These are phyloP conservation scores for Arbutus unedo DNA, from an alignment of 148 eudicot species.

Conservation along the genomic window DNA sequence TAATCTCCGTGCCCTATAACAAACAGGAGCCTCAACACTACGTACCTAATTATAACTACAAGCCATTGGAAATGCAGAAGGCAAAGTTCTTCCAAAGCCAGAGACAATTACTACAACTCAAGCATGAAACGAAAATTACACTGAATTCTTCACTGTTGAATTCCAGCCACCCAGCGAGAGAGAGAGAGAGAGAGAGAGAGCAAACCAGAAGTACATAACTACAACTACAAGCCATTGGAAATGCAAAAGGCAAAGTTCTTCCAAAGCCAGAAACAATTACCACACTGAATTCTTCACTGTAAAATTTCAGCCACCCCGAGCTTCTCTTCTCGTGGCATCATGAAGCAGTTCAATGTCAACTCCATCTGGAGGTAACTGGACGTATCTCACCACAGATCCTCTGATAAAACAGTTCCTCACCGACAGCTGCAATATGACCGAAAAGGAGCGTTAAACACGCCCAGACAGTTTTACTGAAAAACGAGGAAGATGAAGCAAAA, in stretches of 20 bases:
- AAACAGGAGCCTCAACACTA: no score
- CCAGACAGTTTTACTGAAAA: not conserved
- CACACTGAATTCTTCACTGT: not conserved
- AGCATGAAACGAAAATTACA: not conserved
- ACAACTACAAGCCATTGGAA: slow-evolving; percentile 11
- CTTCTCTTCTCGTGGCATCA: slow-evolving; percentile 98
- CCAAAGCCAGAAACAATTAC: slow-evolving; percentile 5
- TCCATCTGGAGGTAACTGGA: slow-evolving; percentile 93
- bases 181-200: not conserved
- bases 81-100: not conserved
- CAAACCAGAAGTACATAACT: not conserved
- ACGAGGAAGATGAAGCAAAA: not conserved
- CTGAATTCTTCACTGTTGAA: not conserved
- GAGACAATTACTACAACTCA: slow-evolving; percentile 3
- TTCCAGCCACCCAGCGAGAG: slow-evolving; percentile 51
- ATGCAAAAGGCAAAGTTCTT: not conserved
- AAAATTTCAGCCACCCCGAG: slow-evolving; percentile 72
- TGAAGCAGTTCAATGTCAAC: slow-evolving; percentile 96
- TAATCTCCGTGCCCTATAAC: no score
- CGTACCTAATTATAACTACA: not conserved
- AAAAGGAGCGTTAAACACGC: not conserved
- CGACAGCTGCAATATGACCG: slow-evolving; percentile 54
- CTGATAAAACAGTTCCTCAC: slow-evolving; percentile 98
- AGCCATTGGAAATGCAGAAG: slow-evolving; percentile 12
- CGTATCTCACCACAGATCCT: slow-evolving; percentile 97